Base-by-base conservation (phyloP, 495 filamentous ascomycete genomes). In the Rusavskia elegans region DNA sequence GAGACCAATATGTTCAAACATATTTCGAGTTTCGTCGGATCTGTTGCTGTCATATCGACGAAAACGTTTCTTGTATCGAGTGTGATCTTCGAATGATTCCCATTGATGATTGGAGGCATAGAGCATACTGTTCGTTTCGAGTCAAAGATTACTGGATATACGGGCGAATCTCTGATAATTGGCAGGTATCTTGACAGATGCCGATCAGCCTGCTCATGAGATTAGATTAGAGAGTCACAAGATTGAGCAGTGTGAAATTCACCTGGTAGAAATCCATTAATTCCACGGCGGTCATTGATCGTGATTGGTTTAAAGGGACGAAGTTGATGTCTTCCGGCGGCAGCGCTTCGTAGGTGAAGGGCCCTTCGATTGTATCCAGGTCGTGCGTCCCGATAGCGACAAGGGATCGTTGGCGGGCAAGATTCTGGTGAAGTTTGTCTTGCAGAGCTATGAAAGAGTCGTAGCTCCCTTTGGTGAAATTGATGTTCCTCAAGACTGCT, bases 361-460 rank as follows among this genome's bases (percentile, higher is more conserved):
- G 93, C 0, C 89, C 92, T 66, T 93, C 71, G 46, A 99, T 74
- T 4, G 85, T 95, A 61, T 97, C 93, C 55, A 97, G 72, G 63
- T 99, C 89, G 65, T 99, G 92, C 4, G 92, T 97, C 55, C 92
- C 92, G 64, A 99, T 97, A 14, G 93, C 83, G 37, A 96, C 92
- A 3, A 99, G 70, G 5, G 92, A 94, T 54, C 92, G 76, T 66
- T 95, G 84, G 49, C 92, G 78, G 36, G 93, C 94, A 45, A 99
- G 72, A 68, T 99, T 99, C 64, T 89, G 84, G 67, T 99, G 92
- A 16, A 99, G 80, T 71, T 96, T 97, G 71, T 99, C 92, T 72
- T 99, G 92, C 36, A 99, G 76, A 37, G 81, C 76, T 64, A 99
- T 99, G 86, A 99, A 97, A 61, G 88, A 95, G 56, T 93, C 88